phyloP scores from a whole-genome alignment of 352 stramenopile species.

The Blastocystis sp. region DNA sequence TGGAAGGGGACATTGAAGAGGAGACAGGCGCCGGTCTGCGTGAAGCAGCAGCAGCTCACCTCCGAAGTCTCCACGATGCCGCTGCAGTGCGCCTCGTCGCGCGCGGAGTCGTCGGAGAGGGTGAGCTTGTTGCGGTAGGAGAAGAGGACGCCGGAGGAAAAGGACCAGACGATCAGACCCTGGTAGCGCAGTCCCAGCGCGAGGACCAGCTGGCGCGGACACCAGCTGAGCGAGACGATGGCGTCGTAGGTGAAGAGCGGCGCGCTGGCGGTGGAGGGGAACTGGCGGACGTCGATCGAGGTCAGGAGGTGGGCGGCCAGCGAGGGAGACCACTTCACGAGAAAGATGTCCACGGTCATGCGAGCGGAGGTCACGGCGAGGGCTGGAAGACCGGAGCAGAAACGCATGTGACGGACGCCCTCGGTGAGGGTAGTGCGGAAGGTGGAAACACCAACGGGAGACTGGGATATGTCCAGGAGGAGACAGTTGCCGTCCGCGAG shows the following conservation, averaged over 20 bases:
- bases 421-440: neutral
- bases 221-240: neutral
- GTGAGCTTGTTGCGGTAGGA: neutral
- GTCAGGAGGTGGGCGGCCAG: neutral
- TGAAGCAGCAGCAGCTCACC: slow-evolving; percentile 38
- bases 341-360: slow-evolving; percentile 16
- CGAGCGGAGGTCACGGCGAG: neutral
- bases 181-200: slow-evolving; percentile 26
- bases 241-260: slow-evolving; percentile 14
- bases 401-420: neutral
- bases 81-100: neutral
- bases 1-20: slow-evolving; percentile 49
- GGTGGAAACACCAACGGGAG: neutral
- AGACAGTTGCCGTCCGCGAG: neutral
- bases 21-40: neutral
- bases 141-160: neutral
- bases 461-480: neutral
- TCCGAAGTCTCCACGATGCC: neutral
- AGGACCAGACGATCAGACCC: slow-evolving; percentile 23
- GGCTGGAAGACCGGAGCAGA: neutral
- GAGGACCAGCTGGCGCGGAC: neutral
- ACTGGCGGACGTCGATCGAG: slow-evolving; percentile 32
- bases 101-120: neutral
- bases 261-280: neutral
- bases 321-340: neutral